phyloP scores from a whole-genome alignment of 257 asterid species.

The Solanum bulbocastanum region DNA sequence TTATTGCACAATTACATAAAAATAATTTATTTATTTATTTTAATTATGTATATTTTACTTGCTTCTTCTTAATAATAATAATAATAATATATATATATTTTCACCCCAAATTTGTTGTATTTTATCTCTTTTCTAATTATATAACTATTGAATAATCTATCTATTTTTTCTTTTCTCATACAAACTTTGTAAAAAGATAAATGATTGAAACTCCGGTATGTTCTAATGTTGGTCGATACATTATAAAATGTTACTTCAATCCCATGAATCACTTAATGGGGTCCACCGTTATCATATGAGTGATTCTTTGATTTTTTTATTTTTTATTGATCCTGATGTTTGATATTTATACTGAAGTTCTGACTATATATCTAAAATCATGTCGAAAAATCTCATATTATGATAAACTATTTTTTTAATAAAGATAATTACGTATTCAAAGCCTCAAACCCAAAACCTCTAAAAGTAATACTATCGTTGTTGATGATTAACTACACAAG shows the following conservation, averaged over 20 bases:
- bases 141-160: no score
- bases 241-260: neutral
- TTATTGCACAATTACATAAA: no score
- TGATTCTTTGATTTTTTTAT: neutral
- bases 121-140: no score
- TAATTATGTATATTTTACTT: neutral
- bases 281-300: neutral
- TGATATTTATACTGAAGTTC: no score
- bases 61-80: neutral
- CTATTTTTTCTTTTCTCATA: no score
- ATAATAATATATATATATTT: no score
- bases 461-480: no score
- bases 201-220: neutral
- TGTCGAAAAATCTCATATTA: no score
- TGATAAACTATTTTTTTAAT: rapidly evolving
- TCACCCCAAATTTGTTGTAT: neutral
- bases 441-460: no score
- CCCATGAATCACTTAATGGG: neutral
- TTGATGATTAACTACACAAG: neutral
- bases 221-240: neutral
- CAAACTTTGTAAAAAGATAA: no score
- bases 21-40: neutral
- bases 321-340: no score
- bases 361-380: rapidly evolving
- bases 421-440: no score